A percentile compares a stretch with the other conserved stretches of the same genome.
These are phyloP conservation scores for Entoloma clypeatum DNA, from an alignment of 1,284 basidiomycete species.

Conservation along the genomic window DNA sequence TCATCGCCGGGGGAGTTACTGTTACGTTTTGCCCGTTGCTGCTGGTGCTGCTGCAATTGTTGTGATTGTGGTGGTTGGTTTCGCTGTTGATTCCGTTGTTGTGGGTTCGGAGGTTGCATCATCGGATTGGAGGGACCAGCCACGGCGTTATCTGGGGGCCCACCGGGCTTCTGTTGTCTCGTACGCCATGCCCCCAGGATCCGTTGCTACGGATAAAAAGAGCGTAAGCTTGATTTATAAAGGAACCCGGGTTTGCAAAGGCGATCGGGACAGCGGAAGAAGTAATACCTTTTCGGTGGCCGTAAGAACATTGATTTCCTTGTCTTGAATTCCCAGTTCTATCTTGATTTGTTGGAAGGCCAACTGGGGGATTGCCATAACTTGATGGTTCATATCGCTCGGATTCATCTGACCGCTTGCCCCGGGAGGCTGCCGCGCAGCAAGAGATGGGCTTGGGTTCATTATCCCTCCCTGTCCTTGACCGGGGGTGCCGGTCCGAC, in stretches of 20 bases:
- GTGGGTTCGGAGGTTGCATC: constrained; percentile 32
- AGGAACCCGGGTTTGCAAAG: constrained; percentile 2
- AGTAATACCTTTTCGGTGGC: constrained; percentile 54
- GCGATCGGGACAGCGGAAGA: constrained; percentile 3
- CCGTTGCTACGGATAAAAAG: constrained; percentile 30
- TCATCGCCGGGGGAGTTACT: constrained; percentile 71
- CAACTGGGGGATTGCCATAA: constrained; percentile 32
- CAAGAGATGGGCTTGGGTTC: constrained; percentile 55
- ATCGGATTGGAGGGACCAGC: constrained; percentile 36
- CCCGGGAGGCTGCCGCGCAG: constrained; percentile 40
- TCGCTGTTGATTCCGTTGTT: constrained; percentile 24
- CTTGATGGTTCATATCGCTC: constrained; percentile 29
- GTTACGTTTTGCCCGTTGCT: constrained; percentile 51
- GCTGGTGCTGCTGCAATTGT: constrained; percentile 24
- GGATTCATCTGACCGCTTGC: constrained; percentile 18
- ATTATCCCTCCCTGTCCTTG: constrained; percentile 35
- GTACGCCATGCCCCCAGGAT: constrained; percentile 30
- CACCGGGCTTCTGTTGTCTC: constrained; percentile 19
- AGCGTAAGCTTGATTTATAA: constrained; percentile 11
- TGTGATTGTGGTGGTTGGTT: constrained; percentile 21
- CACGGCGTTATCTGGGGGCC: constrained; percentile 26
- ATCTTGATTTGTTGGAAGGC: constrained; percentile 36
- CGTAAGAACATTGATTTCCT: constrained; percentile 43
- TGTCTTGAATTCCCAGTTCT: constrained; percentile 47
- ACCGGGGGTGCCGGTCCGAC: constrained; percentile 52